phyloP scores from a whole-genome alignment of 2,329 filamentous ascomycete genomes.

The Ceratocystis harringtonii region DNA sequence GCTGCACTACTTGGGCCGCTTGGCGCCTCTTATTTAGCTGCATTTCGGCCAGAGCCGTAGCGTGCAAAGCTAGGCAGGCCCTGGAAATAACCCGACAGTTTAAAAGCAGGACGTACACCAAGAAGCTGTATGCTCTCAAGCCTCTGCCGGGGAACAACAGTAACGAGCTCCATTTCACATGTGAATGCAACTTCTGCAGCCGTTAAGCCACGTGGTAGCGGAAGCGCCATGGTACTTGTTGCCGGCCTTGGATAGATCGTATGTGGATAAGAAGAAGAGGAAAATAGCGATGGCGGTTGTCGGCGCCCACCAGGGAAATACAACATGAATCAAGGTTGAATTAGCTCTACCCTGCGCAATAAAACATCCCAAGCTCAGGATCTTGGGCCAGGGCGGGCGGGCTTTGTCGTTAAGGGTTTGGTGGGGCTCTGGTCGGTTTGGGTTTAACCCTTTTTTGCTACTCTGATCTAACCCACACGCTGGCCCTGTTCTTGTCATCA shows the following conservation, averaged over 20 bases:
- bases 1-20: too few relatives aligned
- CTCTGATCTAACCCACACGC: too few relatives aligned
- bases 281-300: neutral
- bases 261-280: neutral
- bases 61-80: too few relatives aligned
- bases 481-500: neutral
- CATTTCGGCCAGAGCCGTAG: too few relatives aligned
- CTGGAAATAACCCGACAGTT: neutral
- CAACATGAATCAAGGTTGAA: too few relatives aligned
- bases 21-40: neutral
- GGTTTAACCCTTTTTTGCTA: too few relatives aligned
- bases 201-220: conserved; percentile 43
- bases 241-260: too few relatives aligned
- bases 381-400: too few relatives aligned
- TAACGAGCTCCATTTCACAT: conserved; percentile 95
- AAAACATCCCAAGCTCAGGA: too few relatives aligned
- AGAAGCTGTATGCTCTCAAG: conserved; percentile 76
- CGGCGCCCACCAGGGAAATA: neutral
- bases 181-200: conserved; percentile 85
- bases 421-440: too few relatives aligned
- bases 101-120: conserved; percentile 46
- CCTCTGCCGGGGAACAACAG: conserved; percentile 77
- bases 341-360: too few relatives aligned
- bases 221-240: conserved; percentile 32
- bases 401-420: too few relatives aligned